Percentiles rank a stretch among this genome's conserved stretches.
phyloP scores from a whole-genome alignment of 495 filamentous ascomycete genomes.

The Podospora pseudocomata region DNA sequence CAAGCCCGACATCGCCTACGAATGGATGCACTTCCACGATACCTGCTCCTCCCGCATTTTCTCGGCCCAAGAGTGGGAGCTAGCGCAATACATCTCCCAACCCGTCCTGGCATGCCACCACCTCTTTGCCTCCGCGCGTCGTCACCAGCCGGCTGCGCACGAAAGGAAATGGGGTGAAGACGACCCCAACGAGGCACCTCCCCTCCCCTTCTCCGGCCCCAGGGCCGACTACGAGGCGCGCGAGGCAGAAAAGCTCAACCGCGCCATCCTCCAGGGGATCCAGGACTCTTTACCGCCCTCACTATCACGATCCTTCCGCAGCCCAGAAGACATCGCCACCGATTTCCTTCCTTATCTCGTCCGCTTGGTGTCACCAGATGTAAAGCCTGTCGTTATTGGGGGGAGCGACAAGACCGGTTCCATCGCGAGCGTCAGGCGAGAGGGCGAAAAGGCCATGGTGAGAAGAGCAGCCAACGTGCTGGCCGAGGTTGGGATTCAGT shows the following conservation, averaged over 20 bases:
- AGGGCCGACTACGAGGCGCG: constrained; percentile 73
- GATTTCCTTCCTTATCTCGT: constrained; percentile 82
- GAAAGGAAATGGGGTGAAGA: constrained; percentile 42
- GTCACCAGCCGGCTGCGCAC: constrained; percentile 33
- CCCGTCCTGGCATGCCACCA: constrained; percentile 86
- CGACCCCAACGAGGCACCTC: constrained; percentile 53
- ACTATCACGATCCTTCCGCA: constrained; percentile 71
- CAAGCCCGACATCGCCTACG: constrained; percentile 81
- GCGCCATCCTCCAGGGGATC: constrained; percentile 50
- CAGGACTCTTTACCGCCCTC: constrained; percentile 56
- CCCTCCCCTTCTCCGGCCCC: constrained; percentile 73
- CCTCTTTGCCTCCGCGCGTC: constrained; percentile 70
- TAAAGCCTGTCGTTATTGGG: constrained; percentile 88
- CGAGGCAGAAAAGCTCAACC: constrained; percentile 67
- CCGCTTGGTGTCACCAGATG: constrained; percentile 77
- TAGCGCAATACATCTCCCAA: constrained; percentile 77
- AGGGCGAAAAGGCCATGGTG: constrained; percentile 76
- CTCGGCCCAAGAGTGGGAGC: constrained; percentile 80
- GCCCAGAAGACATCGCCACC: constrained; percentile 64
- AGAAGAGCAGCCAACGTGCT: constrained; percentile 74
- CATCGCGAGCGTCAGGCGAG: constrained; percentile 80
- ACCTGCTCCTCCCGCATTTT: constrained; percentile 69
- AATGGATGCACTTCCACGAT: constrained; percentile 95
- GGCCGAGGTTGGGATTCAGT: constrained; percentile 69
- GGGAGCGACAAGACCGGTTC: constrained; percentile 61